These are phyloP conservation scores for Knoxdaviesia capensis DNA, from an alignment of 2,329 filamentous ascomycete species.

Conservation along the genomic window DNA sequence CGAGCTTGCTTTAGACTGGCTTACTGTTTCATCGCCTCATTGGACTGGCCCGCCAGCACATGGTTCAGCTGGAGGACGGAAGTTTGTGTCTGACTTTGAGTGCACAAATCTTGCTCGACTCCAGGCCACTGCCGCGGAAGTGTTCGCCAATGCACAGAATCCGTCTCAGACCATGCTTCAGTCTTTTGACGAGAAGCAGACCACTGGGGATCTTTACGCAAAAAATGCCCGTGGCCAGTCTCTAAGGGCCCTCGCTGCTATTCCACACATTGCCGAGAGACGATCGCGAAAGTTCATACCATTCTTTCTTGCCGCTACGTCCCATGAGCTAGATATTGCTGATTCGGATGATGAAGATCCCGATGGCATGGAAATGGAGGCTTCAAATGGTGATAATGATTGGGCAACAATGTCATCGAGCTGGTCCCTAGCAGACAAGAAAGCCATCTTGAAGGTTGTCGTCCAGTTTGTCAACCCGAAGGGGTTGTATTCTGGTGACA, in stretches of 20 bases:
- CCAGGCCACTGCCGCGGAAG: conserved; percentile 25
- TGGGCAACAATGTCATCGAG: conserved; percentile 16
- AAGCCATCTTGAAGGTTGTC: conserved; percentile 64
- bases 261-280: conserved; percentile 67
- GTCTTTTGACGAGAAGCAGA: conserved; percentile 45
- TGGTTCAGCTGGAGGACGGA: conserved; percentile 14
- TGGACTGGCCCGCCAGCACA: conserved; percentile 24
- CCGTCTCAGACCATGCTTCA: conserved; percentile 37
- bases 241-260: conserved; percentile 52
- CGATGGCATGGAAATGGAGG: conserved; percentile 19
- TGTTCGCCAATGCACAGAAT: conserved; percentile 30
- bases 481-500: conserved; percentile 56
- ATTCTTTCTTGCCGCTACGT: conserved; percentile 66
- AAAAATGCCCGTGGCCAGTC: conserved; percentile 53
- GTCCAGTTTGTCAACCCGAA: conserved; percentile 71
- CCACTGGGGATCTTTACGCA: conserved; percentile 25
- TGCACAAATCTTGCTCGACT: conserved; percentile 56
- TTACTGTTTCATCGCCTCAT: conserved; percentile 35
- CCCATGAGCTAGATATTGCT: conserved; percentile 21
- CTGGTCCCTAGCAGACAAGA: conserved; percentile 66
- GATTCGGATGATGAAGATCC: conserved; percentile 13
- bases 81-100: conserved; percentile 53
- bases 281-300: conserved; percentile 71
- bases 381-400: conserved; percentile 23
- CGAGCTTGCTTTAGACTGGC: conserved; percentile 58